These are phyloP conservation scores for Podospora pseudocomata DNA, from an alignment of 495 filamentous ascomycete species.

Conservation along the genomic window DNA sequence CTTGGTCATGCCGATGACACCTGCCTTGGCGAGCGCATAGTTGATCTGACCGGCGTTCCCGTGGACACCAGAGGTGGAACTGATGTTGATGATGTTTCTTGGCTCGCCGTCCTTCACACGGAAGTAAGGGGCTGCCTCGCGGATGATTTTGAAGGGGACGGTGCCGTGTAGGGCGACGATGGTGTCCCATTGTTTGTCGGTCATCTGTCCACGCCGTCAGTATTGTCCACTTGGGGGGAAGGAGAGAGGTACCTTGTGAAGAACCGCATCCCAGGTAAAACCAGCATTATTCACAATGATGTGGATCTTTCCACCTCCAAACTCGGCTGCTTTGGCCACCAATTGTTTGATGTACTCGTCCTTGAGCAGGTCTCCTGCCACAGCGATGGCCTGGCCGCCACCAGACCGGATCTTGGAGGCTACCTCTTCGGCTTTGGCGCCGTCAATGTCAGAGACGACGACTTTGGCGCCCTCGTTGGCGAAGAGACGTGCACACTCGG, in stretches of 20 bases:
- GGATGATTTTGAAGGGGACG: conserved; percentile 76
- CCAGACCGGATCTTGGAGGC: conserved; percentile 61
- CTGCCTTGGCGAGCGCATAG: conserved; percentile 80
- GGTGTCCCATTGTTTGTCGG: conserved; percentile 86
- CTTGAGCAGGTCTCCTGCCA: conserved; percentile 70
- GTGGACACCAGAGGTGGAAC: conserved; percentile 71
- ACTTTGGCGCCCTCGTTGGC: conserved; percentile 84
- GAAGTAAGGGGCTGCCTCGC: conserved; percentile 79
- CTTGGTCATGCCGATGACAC: conserved; percentile 73
- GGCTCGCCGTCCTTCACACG: conserved; percentile 77
- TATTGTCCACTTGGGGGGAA: conserved; percentile 1
- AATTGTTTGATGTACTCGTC: conserved; percentile 62
- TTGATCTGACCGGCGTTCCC: conserved; percentile 85
- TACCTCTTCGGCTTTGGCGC: conserved; percentile 59
- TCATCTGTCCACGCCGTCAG: conserved; percentile 51
- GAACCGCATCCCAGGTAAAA: conserved; percentile 84
- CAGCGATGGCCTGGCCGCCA: conserved; percentile 62
- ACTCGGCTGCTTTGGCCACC: conserved; percentile 69
- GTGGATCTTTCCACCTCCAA: conserved; percentile 82
- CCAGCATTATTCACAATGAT: conserved; percentile 87
- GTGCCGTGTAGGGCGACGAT: conserved; percentile 78
- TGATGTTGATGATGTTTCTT: conserved; percentile 77
- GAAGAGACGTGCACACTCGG: conserved; percentile 75
- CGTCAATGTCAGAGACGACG: conserved; percentile 77
- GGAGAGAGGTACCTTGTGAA: conserved; percentile 63